These are phyloP conservation scores for Trametes villosa DNA, from an alignment of 768 basidiomycete species.

Conservation along the genomic window DNA sequence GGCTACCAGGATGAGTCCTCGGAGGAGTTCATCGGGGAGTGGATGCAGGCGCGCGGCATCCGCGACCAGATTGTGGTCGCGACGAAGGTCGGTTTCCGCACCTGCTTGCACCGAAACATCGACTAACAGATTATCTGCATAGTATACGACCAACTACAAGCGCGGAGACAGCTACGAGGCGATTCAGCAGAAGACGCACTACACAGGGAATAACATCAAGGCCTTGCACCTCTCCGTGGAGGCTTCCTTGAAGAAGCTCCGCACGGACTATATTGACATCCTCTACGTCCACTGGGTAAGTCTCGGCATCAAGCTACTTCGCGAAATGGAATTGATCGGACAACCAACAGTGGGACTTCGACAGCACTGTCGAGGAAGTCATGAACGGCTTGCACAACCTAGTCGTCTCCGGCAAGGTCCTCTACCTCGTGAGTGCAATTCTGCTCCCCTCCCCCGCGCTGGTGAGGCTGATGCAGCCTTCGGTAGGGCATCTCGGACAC, in stretches of 20 bases:
- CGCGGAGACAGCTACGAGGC: conserved; percentile 16
- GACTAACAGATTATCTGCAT: background rate
- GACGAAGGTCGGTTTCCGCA: conserved; percentile 40
- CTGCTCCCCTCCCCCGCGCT: no score
- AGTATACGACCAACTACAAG: conserved; percentile 35
- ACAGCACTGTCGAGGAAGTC: conserved; percentile 56
- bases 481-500: conserved; percentile 34
- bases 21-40: conserved; percentile 57
- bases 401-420: conserved; percentile 53
- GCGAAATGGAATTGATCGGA: conserved; percentile 42
- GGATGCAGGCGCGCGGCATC: conserved; percentile 48
- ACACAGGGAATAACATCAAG: conserved; percentile 46
- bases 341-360: conserved; percentile 56
- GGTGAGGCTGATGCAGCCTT: background rate
- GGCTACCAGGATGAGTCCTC: conserved; percentile 59
- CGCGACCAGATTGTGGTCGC: conserved; percentile 55
- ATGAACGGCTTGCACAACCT: conserved; percentile 58
- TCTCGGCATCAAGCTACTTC: conserved; percentile 43
- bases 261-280: conserved; percentile 50
- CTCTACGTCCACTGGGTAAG: conserved; percentile 46
- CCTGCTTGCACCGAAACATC: background rate
- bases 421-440: conserved; percentile 31
- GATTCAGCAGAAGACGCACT: conserved; percentile 30
- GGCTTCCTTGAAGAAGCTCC: conserved; percentile 45
- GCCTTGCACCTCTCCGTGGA: conserved; percentile 40